Conservation (phyloP, 1,139 yeast genomes). For the Lizanozyma gosingica region DNA sequence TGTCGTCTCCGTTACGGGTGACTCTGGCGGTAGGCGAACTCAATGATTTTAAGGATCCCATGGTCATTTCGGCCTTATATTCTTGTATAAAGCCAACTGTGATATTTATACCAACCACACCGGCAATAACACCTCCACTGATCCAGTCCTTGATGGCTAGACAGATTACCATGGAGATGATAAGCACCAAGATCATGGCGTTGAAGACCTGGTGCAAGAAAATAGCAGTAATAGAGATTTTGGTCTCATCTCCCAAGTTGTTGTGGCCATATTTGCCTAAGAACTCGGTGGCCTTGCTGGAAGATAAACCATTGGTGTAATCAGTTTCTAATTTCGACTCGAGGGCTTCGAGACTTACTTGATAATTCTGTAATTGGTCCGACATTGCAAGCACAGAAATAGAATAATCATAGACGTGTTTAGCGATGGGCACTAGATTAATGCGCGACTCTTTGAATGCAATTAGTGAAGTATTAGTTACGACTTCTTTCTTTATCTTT, state of each 20-base stretch:
- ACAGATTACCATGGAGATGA: slow-evolving; percentile 27
- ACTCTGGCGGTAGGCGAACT: slow-evolving; percentile 31
- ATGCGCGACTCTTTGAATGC: too few relatives aligned
- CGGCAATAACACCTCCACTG: slow-evolving; percentile 20
- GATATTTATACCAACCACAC: slow-evolving; percentile 24
- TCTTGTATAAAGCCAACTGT: slow-evolving; percentile 26
- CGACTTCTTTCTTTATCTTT: too few relatives aligned
- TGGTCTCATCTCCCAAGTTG: slow-evolving; percentile 20
- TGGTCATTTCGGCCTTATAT: slow-evolving; percentile 29
- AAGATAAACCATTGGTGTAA: slow-evolving; percentile 39
- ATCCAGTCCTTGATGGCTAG: slow-evolving; percentile 25
- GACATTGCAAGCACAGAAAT: neutral
- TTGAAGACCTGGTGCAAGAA: slow-evolving; percentile 29
- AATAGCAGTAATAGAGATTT: slow-evolving; percentile 17
- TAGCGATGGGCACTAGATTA: too few relatives aligned
- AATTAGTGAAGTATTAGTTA: too few relatives aligned
- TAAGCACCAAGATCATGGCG: slow-evolving; percentile 28
- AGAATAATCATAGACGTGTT: neutral
- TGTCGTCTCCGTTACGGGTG: slow-evolving; percentile 28
- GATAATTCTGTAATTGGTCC: neutral
- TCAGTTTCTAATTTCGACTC: slow-evolving; percentile 16
- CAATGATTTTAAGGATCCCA: slow-evolving; percentile 26
- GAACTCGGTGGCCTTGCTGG: slow-evolving; percentile 23
- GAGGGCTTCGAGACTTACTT: neutral
- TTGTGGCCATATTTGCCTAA: slow-evolving; percentile 18